A percentile compares a stretch with the other conserved stretches of the same genome.
Conservation (phyloP, 306 rosid species). For the Lathyrus tuberosus region DNA sequence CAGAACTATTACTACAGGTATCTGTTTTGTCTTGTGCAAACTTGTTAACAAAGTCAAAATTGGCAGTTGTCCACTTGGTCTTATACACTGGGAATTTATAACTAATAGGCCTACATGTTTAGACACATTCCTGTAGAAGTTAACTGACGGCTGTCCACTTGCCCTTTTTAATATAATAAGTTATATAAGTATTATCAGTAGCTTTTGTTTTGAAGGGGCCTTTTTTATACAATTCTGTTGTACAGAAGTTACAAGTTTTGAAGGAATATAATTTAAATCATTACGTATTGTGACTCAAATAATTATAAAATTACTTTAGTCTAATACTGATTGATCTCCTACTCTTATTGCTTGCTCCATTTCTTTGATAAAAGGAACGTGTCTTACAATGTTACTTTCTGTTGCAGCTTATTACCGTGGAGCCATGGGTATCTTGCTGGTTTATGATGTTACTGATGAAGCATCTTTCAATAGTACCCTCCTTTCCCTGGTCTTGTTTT, state of each 20-base stretch:
- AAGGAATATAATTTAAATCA: constrained; percentile 32
- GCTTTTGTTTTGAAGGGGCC: neutral
- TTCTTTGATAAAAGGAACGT: constrained; percentile 21
- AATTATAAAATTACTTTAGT: neutral
- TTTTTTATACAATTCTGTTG: constrained; percentile 1
- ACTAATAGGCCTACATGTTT: neutral
- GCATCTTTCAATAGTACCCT: constrained; percentile 75
- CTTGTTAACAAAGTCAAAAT: constrained; percentile 9
- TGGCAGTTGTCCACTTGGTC: constrained; percentile 14
- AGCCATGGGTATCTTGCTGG: constrained; percentile 90
- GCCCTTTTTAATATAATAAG: neutral
- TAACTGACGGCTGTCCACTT: neutral
- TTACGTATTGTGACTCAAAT: no score
- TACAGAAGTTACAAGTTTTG: neutral
- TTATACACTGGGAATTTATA: constrained; percentile 19
- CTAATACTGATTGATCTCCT: neutral
- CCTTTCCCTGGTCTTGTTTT: constrained; percentile 41
- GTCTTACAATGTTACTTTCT: constrained; percentile 33
- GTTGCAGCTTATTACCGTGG: constrained; percentile 89
- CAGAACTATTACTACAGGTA: constrained; percentile 83
- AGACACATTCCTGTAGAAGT: constrained; percentile 16
- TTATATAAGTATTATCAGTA: neutral
- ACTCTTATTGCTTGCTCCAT: constrained; percentile 19
- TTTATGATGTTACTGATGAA: constrained; percentile 86
- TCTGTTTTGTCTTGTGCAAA: constrained; percentile 34